Evolutionary conservation across 1,139 yeast species (phyloP), one percentile per base, ranked within the genome.

Genomic region (Kodamaea alishanica): DNA sequence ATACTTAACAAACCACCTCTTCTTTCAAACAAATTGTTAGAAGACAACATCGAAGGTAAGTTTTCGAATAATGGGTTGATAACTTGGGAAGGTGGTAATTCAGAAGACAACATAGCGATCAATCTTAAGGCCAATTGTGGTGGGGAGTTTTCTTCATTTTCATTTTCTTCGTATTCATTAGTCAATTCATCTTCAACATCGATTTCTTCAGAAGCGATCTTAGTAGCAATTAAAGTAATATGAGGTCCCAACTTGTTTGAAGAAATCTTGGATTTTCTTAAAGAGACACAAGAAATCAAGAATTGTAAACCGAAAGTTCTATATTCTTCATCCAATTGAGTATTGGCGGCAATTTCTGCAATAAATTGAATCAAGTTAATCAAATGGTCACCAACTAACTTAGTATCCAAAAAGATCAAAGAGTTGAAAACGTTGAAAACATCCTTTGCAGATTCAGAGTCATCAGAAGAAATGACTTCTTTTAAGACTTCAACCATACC

Each of bases 11-110:
- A 74, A 42, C 85, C 94, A 46, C 96, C 96, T 66, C 96, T 83
- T 70, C 95, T 82, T 65, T 85, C 89, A 49, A 79, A 84, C 45
- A 77, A 75, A 58, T 85, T 79, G 22, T 79, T 49, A 12, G 95
- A 83, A 31, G 61, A 36, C 49, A 86, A 71, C 73, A 84, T 70
- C 37, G 75, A 57, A 37, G 83, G 81, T 50, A 88, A 66, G 48
- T 77, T 75, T 47, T 81, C 87, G 48, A 90, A 73, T 45, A 92
- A 75, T 41, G 96, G 92, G 45, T 73, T 76, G 49, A 89, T 80
- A 43, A 87, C 95, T 63, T 92, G 98, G 35, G 89, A 77, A 39
- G 98, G 96, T 39, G 98, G 96, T 54, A 94, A 73, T 56, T 84
- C 88, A 33, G 83, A 74, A 23, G 97, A 77, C 52, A 92, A 78